Percentiles rank a stretch among this genome's conserved stretches.
Evolutionary conservation across 2,329 filamentous ascomycete genomes (phyloP).

Genomic region (Geoglossum cookeanum): DNA sequence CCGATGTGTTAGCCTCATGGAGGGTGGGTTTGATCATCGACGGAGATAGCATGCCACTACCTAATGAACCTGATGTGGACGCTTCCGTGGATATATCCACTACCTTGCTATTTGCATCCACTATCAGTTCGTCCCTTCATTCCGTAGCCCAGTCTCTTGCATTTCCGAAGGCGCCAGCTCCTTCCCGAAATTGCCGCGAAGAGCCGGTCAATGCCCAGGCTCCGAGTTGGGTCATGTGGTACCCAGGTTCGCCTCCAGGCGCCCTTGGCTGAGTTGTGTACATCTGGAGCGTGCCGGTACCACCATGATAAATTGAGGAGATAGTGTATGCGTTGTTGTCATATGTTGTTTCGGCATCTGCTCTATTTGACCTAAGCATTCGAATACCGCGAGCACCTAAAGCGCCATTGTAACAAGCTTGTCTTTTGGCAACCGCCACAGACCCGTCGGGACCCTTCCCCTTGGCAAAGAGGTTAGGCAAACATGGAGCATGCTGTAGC

Average conservation of each 20-base stretch:
- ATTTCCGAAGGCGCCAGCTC: constrained; percentile 23
- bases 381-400: constrained; percentile 21
- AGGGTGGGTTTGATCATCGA: neutral
- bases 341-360: constrained; percentile 14
- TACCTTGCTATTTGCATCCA: neutral
- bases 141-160: constrained; percentile 20
- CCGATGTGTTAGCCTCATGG: neutral
- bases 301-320: constrained; percentile 21
- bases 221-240: constrained; percentile 23
- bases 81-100: neutral
- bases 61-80: neutral
- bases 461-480: constrained; percentile 25
- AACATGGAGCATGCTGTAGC: constrained; percentile 15
- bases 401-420: constrained; percentile 22
- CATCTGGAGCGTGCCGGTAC: constrained; percentile 20
- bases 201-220: constrained; percentile 15
- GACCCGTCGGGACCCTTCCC: constrained; percentile 20
- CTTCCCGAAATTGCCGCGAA: constrained; percentile 17
- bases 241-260: constrained; percentile 18
- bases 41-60: neutral
- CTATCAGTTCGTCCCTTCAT: constrained; percentile 19
- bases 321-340: constrained; percentile 23
- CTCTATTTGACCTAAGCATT: constrained; percentile 19
- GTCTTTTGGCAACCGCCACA: constrained; percentile 15
- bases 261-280: constrained; percentile 19